Base-by-base conservation (phyloP, 2,329 filamentous ascomycete genomes). In the Aspergillus caelatus region DNA sequence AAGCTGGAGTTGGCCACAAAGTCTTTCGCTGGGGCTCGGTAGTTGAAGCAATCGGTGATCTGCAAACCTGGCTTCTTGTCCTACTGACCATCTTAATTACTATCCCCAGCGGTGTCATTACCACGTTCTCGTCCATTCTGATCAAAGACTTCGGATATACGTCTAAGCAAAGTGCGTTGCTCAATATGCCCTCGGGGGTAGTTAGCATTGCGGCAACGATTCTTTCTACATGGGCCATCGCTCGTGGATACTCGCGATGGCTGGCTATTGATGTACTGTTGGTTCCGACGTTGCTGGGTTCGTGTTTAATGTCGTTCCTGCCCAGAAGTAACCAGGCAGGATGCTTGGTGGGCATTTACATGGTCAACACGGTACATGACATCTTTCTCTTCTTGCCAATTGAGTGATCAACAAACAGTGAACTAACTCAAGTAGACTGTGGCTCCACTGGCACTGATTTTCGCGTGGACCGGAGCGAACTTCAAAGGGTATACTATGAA, bases 401-500 rank as follows among this genome's bases (percentile, higher is more conserved):
- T 74, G 72, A 30, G 74, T 75, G 53, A 69, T 74, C 26, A 26
- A 26, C 26, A 56, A 6, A 63, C 21, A 3, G 19, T 10, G 10
- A n/a, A 16, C 45, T 48, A 48, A 48, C n/a, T 19, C 6, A 23
- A 48, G 16, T n/a, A 71, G 52, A 79, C 80, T 26, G 78, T 79
- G n/a, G 77, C 78, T 6, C 72, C 77, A 1, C 70, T 82, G 28
- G 80, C 79, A 16, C 62, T 82, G 10, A 71, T 82, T 30, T 78
- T 79, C 32, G 77, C 78, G 0, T 82, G 78, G 79, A 81, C 81
- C 11, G 78, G 79, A 6, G 78, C 75, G 5, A 84, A 84, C 60
- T 78, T 80, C 45, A 81, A 80, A 10, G 81, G 81, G 0, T 81
- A 84, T 60, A 82, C 81, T 2, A 84, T 69, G 67, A 72, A 72